phyloP scores from a whole-genome alignment of 208 protist genomes.

The Angomonas deanei region DNA sequence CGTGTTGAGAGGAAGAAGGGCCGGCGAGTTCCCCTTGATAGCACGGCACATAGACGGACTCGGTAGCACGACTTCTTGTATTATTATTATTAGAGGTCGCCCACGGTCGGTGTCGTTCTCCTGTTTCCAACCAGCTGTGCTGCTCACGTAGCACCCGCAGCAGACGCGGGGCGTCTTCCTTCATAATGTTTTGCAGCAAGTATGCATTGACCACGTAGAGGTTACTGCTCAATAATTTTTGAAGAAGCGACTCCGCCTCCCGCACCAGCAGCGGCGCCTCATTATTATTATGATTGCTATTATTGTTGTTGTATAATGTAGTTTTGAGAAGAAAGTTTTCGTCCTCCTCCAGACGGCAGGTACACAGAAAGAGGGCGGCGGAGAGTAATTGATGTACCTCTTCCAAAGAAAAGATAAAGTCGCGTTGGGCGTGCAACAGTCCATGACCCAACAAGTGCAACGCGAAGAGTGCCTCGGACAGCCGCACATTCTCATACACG shows the following conservation, averaged over 20 bases:
- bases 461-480: slow-evolving; percentile 14
- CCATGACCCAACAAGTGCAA: slow-evolving; percentile 15
- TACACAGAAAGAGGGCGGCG: slow-evolving; percentile 11
- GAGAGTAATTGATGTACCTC: slow-evolving; percentile 15
- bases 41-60: neutral
- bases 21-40: neutral
- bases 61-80: too few species aligned
- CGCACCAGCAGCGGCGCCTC: neutral
- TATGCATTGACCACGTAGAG: slow-evolving; percentile 15
- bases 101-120: slow-evolving; percentile 6
- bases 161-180: slow-evolving; percentile 13
- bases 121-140: slow-evolving; percentile 17
- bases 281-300: too few species aligned
- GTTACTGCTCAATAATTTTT: slow-evolving; percentile 7
- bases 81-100: neutral
- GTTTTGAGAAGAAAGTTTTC: slow-evolving; percentile 2
- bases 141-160: slow-evolving; percentile 9
- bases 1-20: too few species aligned
- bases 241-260: slow-evolving; percentile 11
- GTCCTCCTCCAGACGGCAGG: neutral
- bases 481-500: slow-evolving; percentile 2
- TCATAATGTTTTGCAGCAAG: slow-evolving; percentile 16
- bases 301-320: neutral
- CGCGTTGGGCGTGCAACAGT: slow-evolving; percentile 13
- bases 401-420: slow-evolving; percentile 16